Evolutionary conservation across 1,284 basidiomycete genomes (phyloP).

Genomic region (Ustilago sp.): DNA sequence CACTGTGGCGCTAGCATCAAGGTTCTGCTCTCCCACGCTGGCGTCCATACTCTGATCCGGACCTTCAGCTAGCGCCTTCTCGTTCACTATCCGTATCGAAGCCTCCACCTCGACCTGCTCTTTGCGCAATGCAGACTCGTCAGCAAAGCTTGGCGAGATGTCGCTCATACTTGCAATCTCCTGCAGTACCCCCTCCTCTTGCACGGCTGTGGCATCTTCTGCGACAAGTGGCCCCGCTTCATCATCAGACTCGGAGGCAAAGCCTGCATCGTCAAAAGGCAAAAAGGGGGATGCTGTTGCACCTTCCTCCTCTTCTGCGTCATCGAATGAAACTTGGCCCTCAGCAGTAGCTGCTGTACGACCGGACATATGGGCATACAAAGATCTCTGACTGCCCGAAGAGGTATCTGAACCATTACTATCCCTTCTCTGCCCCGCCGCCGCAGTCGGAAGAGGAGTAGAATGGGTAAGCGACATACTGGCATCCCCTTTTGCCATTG

Average conservation of each 20-base stretch:
- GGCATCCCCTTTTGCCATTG: conserved; percentile 3
- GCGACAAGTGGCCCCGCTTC: not conserved
- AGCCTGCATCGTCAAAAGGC: conserved; percentile 28
- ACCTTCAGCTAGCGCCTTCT: not conserved
- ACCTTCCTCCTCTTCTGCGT: conserved; percentile 3
- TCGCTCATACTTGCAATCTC: conserved; percentile 25
- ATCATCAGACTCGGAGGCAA: conserved; percentile 36
- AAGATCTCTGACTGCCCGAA: conserved; percentile 14
- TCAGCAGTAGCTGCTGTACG: conserved; percentile 3
- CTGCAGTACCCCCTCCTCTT: not conserved
- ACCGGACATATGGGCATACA: conserved; percentile 37
- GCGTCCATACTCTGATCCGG: not conserved
- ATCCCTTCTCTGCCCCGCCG: conserved; percentile 17
- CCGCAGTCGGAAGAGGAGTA: conserved; percentile 23
- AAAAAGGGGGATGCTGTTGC: conserved; percentile 4
- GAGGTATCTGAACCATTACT: conserved; percentile 15
- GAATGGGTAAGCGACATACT: conserved; percentile 26
- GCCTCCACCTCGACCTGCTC: not conserved
- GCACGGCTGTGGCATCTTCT: not conserved
- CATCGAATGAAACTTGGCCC: conserved; percentile 1
- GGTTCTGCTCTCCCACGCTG: conserved; percentile 9
- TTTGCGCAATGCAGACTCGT: not conserved
- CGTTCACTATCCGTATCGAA: not conserved
- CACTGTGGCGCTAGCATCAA: conserved; percentile 2
- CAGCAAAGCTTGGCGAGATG: conserved; percentile 32